These are phyloP conservation scores for Tetrahymena borealis DNA, from an alignment of 73 alveolate genomes.

Conservation along the genomic window DNA sequence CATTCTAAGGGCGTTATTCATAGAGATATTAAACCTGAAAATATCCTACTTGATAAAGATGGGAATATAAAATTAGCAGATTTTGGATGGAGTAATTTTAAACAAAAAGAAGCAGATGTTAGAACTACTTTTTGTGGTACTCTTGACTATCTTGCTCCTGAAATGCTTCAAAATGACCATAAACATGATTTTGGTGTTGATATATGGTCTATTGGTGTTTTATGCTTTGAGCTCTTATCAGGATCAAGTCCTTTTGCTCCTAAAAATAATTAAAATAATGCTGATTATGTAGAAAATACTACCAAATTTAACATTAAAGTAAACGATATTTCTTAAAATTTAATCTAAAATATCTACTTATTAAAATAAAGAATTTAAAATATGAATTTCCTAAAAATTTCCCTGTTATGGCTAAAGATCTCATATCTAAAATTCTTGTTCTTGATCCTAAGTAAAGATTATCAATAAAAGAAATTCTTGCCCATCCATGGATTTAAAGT, in stretches of 20 bases:
- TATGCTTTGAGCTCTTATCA: constrained; percentile 69
- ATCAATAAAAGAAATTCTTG: constrained; percentile 75
- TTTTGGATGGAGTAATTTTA: constrained; percentile 91
- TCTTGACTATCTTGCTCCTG: constrained; percentile 91
- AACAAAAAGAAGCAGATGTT: constrained; percentile 43
- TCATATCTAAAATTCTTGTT: constrained; percentile 50
- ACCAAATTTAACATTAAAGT: constrained; percentile 22
- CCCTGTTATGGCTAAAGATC: constrained; percentile 33
- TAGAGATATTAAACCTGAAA: constrained; percentile 92
- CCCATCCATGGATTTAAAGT: constrained; percentile 89
- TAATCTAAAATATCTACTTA: neutral
- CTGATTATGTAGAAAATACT: constrained; percentile 33
- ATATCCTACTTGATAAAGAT: constrained; percentile 73
- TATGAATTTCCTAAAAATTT: constrained; percentile 22
- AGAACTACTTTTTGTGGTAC: constrained; percentile 96
- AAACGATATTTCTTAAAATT: neutral
- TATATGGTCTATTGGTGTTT: constrained; percentile 84
- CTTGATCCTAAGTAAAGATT: constrained; percentile 78
- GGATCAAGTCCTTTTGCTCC: constrained; percentile 78
- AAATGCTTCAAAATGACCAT: constrained; percentile 19
- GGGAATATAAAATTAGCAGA: constrained; percentile 80
- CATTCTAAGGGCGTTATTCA: constrained; percentile 48
- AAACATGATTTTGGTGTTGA: constrained; percentile 80
- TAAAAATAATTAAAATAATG: constrained; percentile 15
- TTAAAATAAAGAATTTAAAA: neutral